Percentiles rank a stretch among this genome's conserved stretches.
These are phyloP conservation scores for Stephania cephalantha DNA, from an alignment of 164 flowering plant genomes.

Conservation along the genomic window DNA sequence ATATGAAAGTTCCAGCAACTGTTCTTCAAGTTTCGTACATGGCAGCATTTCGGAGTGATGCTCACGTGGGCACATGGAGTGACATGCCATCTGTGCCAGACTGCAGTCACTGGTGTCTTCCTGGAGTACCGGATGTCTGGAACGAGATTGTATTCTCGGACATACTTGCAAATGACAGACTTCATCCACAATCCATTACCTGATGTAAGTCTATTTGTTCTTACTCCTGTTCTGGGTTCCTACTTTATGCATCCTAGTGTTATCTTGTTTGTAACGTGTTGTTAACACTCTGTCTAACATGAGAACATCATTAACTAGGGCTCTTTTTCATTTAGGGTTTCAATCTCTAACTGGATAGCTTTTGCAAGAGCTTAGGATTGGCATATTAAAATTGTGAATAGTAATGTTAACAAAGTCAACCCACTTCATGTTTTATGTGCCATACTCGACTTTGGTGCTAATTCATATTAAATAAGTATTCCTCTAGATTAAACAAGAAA, in stretches of 20 bases:
- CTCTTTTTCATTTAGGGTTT: background rate
- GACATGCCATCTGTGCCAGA: slow-evolving; percentile 63
- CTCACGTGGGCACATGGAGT: slow-evolving; percentile 76
- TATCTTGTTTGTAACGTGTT: background rate
- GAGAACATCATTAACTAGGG: background rate
- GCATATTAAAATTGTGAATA: background rate
- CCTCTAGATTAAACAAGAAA: background rate
- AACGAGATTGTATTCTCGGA: slow-evolving; percentile 60
- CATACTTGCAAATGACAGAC: slow-evolving; percentile 19
- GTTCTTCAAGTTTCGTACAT: slow-evolving; percentile 60
- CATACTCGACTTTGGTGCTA: background rate
- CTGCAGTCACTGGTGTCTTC: slow-evolving; percentile 96
- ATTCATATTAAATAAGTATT: background rate
- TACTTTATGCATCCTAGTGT: background rate
- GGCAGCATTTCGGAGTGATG: slow-evolving; percentile 72
- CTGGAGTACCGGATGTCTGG: slow-evolving; percentile 92
- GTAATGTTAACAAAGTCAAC: background rate
- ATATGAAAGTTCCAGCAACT: slow-evolving; percentile 48
- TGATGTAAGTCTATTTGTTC: slow-evolving; percentile 4
- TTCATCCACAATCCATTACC: slow-evolving; percentile 2
- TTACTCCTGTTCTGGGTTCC: background rate
- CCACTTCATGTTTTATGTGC: background rate
- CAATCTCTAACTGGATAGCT: background rate
- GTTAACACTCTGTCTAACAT: background rate
- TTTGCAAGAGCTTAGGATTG: background rate